Conservation (phyloP, 805 yeast genomes). For the Candida maltosa region DNA sequence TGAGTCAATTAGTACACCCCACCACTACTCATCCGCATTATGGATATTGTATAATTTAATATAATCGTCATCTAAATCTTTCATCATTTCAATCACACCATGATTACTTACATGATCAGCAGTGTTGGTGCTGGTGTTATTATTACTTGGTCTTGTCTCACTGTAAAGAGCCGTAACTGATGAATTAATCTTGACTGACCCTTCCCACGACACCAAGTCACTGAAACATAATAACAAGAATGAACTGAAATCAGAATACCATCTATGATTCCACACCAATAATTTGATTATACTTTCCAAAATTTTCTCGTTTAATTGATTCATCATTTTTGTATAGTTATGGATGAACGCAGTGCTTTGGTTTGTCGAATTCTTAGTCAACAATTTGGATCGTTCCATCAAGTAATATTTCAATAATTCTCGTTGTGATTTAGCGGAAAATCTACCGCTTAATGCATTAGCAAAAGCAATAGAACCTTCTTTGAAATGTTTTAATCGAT, state of each 20-base stretch:
- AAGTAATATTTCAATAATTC: conserved; percentile 67
- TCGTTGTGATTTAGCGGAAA: conserved; percentile 76
- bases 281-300: conserved; percentile 71
- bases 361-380: conserved; percentile 20
- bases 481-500: conserved; percentile 76
- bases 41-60: conserved; percentile 14
- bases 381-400: conserved; percentile 41
- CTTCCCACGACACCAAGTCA: conserved; percentile 69
- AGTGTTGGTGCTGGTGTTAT: conserved; percentile 10
- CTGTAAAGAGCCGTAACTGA: conserved; percentile 68
- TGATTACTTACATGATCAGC: conserved; percentile 33
- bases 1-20: no score
- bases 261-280: conserved; percentile 96
- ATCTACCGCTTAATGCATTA: conserved; percentile 67
- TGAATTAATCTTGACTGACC: conserved; percentile 71
- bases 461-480: conserved; percentile 87
- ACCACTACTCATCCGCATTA: conserved; percentile 40
- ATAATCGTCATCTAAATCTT: conserved; percentile 28
- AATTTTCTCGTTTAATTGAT: conserved; percentile 50
- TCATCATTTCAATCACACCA: conserved; percentile 58
- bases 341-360: conserved; percentile 14
- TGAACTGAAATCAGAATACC: conserved; percentile 92
- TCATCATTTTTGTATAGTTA: conserved; percentile 37
- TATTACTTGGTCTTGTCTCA: conserved; percentile 17
- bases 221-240: conserved; percentile 54